Percentiles rank a stretch among this genome's conserved stretches.
These are phyloP conservation scores for Podaxis sp. DNA, from an alignment of 768 basidiomycete genomes.

Conservation along the genomic window DNA sequence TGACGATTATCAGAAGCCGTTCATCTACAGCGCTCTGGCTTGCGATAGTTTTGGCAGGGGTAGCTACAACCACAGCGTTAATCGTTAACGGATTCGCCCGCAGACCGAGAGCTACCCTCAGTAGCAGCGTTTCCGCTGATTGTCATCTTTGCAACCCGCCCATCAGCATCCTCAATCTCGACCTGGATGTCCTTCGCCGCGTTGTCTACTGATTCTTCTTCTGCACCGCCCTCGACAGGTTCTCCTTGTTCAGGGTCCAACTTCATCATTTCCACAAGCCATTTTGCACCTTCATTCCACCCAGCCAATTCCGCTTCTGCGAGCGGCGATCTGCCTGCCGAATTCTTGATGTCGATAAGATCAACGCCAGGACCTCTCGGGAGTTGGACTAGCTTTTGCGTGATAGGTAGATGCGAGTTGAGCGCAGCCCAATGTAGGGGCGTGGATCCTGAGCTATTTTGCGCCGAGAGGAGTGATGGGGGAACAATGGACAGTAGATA, in stretches of 20 bases:
- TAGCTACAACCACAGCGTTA: not conserved
- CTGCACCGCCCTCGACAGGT: slow-evolving; percentile 31
- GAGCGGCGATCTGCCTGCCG: slow-evolving; percentile 71
- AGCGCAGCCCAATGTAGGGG: slow-evolving; percentile 91
- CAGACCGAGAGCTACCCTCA: not conserved
- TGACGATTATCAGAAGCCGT: too few relatives aligned
- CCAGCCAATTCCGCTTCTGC: slow-evolving; percentile 77
- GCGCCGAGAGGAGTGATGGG: slow-evolving; percentile 52
- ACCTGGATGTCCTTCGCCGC: slow-evolving; percentile 52
- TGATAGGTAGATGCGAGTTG: slow-evolving; percentile 70
- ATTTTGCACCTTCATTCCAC: slow-evolving; percentile 83
- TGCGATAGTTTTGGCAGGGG: not conserved
- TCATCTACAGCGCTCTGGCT: not conserved
- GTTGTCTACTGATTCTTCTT: slow-evolving; percentile 32
- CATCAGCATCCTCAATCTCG: slow-evolving; percentile 72
- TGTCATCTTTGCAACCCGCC: slow-evolving; percentile 63
- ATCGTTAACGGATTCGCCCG: not conserved
- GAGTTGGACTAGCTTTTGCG: slow-evolving; percentile 57
- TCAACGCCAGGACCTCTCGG: slow-evolving; percentile 57
- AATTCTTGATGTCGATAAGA: slow-evolving; percentile 76
- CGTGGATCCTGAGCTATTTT: slow-evolving; percentile 76
- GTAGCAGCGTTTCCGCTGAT: slow-evolving; percentile 29
- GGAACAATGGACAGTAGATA: slow-evolving; percentile 65
- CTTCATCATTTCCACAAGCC: slow-evolving; percentile 81
- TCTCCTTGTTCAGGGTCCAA: slow-evolving; percentile 50